Base-by-base conservation (phyloP, 805 yeast species). In the Barnettozyma sucrosica region DNA sequence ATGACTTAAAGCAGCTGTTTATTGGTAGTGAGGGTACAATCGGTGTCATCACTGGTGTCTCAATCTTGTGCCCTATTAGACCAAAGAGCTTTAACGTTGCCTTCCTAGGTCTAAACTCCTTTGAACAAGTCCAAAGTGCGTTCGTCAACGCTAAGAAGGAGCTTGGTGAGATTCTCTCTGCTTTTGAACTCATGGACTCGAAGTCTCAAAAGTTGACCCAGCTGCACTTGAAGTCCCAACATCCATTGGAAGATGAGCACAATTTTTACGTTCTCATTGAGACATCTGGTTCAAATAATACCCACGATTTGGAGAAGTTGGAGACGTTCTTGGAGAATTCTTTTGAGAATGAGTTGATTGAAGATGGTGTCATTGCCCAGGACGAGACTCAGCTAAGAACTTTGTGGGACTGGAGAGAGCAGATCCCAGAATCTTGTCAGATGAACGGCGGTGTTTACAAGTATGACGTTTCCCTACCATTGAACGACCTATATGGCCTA, bases 351-450 rank as follows among this genome's bases (percentile, higher is more conserved):
- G 98, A 84, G 44, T 65, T 81, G 41, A 90, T 93, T 28, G 72
- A 75, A n/a, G 98, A 93, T 66, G 99, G 99, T 61, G 90, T 89
- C 36, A 85, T 93, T 54, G 96, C 99, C 7, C 96, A 89, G 66
- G 97, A 90, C 65, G 97, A 88, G 68, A 74, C 93, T 2, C 98
- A 93, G 67, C 68, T 87, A 50, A 74, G 73, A 51, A 81, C 80
- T 47, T 75, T 93, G 57, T 93, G 99, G 99, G 71, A 81, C 30
- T 93, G 98, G 98, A 82, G 99, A 70, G 99, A 93, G 68, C 77
- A 84, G 52, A 80, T 92, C 53, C 89, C 97, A 36, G 99, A 93
- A 69, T 90, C 96, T 7, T 76, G 87, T 7, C 84, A 86, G 44
- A 75, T 78, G 51, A 81, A 75, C 33, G 98, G 99, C 45, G 99